Conservation (phyloP, 768 basidiomycete species). For the Tulasnella calospora region DNA sequence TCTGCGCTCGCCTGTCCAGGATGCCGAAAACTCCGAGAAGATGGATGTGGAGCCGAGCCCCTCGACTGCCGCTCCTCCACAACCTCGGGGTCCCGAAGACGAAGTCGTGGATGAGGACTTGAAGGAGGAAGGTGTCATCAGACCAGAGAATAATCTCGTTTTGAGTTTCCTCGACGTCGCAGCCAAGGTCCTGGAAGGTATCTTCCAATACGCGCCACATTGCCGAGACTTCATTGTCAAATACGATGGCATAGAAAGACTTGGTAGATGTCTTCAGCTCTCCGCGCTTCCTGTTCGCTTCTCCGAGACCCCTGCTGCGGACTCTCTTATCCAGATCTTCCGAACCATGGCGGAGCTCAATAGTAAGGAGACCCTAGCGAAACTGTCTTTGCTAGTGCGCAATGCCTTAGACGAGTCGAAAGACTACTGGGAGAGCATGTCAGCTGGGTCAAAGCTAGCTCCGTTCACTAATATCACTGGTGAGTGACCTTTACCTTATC, state of each 20-base stretch:
- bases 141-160: constrained; percentile 28
- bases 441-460: constrained; percentile 58
- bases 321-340: constrained; percentile 82
- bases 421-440: constrained; percentile 59
- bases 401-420: constrained; percentile 63
- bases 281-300: constrained; percentile 89
- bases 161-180: constrained; percentile 38
- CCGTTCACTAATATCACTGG: constrained; percentile 54
- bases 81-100: constrained; percentile 27
- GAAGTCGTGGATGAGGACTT: constrained; percentile 27
- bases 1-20: constrained; percentile 34
- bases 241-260: constrained; percentile 63
- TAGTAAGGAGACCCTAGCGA: constrained; percentile 66
- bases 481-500: constrained; percentile 33
- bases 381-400: constrained; percentile 65
- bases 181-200: constrained; percentile 58
- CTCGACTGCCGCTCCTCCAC: constrained; percentile 20
- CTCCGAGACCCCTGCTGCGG: constrained; percentile 75
- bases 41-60: constrained; percentile 15
- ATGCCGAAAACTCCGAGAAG: constrained; percentile 18
- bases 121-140: constrained; percentile 29
- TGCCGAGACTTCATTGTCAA: constrained; percentile 82
- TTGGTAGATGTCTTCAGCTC: constrained; percentile 72
- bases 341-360: constrained; percentile 83
- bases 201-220: constrained; percentile 87